Base-by-base conservation (phyloP, 352 stramenopile species). In the Phytophthora quininea region DNA sequence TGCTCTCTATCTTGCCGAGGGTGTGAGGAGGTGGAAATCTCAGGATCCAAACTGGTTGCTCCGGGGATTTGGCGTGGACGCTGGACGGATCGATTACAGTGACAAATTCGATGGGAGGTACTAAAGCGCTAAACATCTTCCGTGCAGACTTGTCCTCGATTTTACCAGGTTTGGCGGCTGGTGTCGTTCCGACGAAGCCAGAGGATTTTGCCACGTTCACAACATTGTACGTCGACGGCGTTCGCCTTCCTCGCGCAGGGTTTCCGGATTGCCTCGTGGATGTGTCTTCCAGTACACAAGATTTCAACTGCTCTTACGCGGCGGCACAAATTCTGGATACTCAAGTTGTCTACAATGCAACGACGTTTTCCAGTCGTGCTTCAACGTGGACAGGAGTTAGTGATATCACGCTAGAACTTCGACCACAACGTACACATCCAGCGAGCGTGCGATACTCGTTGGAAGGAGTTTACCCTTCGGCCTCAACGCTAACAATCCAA, bases 1-100 rank as follows among this genome's bases (percentile, higher is more conserved):
- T 93, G 86, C 31, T 65, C 80, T 5, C 59, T 82, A 3, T 80
- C 79, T 24, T 93, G 83, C 43, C 83, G 79, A n/a, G 83, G 77
- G 0, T 93, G 86, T 57, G 86, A 93, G 46, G 55, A 71, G 14
- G 82, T 86, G n/a, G 70, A 66, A 40, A 54, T 92, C 6, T 89
- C 82, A 7, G 84, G 84, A 2, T 74, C 81, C 0, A 78, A 73
- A 10, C 61, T 73, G 9, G 59, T 90, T 37, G 43, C 48, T 9
- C 54, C 2, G 76, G 61, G 24, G 58, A 80, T 19, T 50, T 80
- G 19, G 77, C 63, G 9, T 92, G 84, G 84, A 69, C 55, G 5
- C 61, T 90, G 3, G 54, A 74, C 24, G 77, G 71, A 32, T 88
- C 70, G 2, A 46, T 89, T 38, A 50, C 71, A 0, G 54, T 54